phyloP scores from a whole-genome alignment of 805 yeast species.

The Jamesozyma gamospora region DNA sequence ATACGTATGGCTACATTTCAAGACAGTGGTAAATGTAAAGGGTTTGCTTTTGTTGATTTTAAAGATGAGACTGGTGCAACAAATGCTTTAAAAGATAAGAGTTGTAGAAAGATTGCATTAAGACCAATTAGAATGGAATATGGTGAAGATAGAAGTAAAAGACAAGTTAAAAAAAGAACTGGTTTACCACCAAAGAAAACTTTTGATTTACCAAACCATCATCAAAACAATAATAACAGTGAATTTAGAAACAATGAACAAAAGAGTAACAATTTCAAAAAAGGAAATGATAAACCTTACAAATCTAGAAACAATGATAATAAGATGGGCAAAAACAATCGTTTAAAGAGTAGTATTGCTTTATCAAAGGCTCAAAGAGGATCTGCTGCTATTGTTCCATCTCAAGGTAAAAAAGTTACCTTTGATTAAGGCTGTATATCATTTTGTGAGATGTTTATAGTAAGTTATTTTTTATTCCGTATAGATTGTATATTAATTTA shows the following conservation, averaged over 20 bases:
- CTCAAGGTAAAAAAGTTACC: conserved; percentile 78
- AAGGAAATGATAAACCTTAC: conserved; percentile 18
- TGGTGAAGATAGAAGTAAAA: conserved; percentile 89
- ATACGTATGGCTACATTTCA: conserved; percentile 97
- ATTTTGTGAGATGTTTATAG: not conserved
- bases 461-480: not conserved
- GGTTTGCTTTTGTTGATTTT: conserved; percentile 89
- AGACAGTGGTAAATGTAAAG: conserved; percentile 93
- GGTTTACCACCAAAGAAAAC: conserved; percentile 17
- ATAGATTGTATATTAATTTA: conserved; percentile 1
- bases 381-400: conserved; percentile 77
- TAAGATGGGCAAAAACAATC: conserved; percentile 32
- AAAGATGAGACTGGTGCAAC: conserved; percentile 73
- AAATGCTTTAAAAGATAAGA: conserved; percentile 63
- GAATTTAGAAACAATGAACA: not conserved
- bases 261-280: not conserved
- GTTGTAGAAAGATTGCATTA: conserved; percentile 55
- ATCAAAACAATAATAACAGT: conserved; percentile 3
- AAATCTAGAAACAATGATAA: conserved; percentile 13
- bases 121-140: conserved; percentile 77
- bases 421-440: conserved; percentile 38
- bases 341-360: conserved; percentile 72
- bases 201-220: conserved; percentile 13
- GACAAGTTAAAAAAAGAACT: conserved; percentile 39
- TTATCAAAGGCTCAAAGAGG: conserved; percentile 83